Base-by-base conservation (phyloP, 2,329 filamentous ascomycete genomes). In the Microdochium nivale region DNA sequence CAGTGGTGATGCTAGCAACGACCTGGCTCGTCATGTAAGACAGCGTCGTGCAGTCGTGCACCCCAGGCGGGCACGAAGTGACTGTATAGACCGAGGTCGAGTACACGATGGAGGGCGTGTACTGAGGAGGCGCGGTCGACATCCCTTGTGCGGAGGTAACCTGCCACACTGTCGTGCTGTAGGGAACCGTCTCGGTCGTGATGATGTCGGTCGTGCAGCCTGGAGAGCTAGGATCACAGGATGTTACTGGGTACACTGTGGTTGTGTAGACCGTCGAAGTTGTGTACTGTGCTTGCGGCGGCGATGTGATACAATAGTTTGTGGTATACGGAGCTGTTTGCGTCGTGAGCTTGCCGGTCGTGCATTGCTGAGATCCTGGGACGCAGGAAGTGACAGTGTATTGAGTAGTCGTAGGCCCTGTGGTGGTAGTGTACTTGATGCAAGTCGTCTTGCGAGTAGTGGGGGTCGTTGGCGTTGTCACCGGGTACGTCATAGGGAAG, bases 221-320 rank as follows among this genome's bases (percentile, higher is more conserved):
- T 47, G 19, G 49, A 47, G 1, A 53, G 55, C 44, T 54, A 56
- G 51, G 52, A 11, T 49, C 51, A 24, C 58, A 58, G 14, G 55
- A 52, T 3, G 58, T 58, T 46, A 57, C 50, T 1, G 57, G 56
- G 47, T 47, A 54, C 8, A 51, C 40, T 4, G 50, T 54, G 2
- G 56, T 58, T 16, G 55, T 48, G 53, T 56, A 58, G 13, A 54
- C 32, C 5, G 56, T 56, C 2, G 57, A 56, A 14, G 56, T 58
- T 40, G 52, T 50, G 21, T 16, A 50, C 14, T 27, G 30, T 11
- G 44, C n/a, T n/a, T n/a, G 52, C 16, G 49, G 47, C 14, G 24
- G 24, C 16, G 19, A 37, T 23, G 33, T 40, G 33, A 44, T 23
- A 23, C 43, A 13, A 23, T 25, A 24, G 47, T 14, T 23, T 11